Conservation (phyloP, 2,329 filamentous ascomycete species). For the Phaeosphaeria sp. region DNA sequence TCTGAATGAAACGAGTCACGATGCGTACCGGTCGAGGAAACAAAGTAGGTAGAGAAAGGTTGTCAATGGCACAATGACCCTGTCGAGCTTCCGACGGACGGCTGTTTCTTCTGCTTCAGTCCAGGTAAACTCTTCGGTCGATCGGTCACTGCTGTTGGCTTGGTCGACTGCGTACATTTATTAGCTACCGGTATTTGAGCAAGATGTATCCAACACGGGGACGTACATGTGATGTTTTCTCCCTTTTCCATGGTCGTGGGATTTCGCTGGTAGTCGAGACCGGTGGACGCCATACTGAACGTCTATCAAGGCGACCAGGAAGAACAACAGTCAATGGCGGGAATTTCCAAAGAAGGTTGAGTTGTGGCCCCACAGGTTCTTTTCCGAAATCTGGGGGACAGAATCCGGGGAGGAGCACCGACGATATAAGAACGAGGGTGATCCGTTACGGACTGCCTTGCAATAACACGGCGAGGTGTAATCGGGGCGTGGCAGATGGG, state of each 20-base stretch:
- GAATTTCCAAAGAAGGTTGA: constrained; percentile 8
- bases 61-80: constrained; percentile 59
- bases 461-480: constrained; percentile 6
- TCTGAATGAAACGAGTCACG: background rate
- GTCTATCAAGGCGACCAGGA: background rate
- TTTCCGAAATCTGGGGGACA: constrained; percentile 28
- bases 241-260: constrained; percentile 24
- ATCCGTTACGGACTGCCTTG: constrained; percentile 20
- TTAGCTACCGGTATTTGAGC: constrained; percentile 10
- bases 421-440: constrained; percentile 36
- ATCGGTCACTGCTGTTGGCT: constrained; percentile 35
- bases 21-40: constrained; percentile 52
- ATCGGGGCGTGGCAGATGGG: constrained; percentile 16
- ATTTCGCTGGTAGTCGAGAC: constrained; percentile 6
- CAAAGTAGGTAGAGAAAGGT: constrained; percentile 62
- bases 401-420: constrained; percentile 37
- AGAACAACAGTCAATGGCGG: constrained; percentile 6
- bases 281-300: constrained; percentile 13
- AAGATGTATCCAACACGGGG: background rate
- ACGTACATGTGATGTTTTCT: constrained; percentile 32
- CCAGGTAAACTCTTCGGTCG: constrained; percentile 53
- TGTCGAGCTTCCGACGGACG: constrained; percentile 61
- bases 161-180: constrained; percentile 23
- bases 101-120: constrained; percentile 58
- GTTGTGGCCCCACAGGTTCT: constrained; percentile 24